Conservation (phyloP, 805 yeast species). For the Cyberlindnera meyerae region DNA sequence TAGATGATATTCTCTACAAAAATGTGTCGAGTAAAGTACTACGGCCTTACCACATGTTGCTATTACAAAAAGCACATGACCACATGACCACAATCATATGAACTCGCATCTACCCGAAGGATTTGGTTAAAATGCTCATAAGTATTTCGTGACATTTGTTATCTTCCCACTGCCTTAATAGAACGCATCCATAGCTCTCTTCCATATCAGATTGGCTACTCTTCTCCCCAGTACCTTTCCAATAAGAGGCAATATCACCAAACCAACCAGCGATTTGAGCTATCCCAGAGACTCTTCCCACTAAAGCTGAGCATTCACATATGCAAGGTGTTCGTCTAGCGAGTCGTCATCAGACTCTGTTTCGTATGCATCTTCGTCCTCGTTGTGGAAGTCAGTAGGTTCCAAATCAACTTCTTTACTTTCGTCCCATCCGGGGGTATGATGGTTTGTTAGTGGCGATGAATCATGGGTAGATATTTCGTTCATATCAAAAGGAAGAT, state of each 20-base stretch:
- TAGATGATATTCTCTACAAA: conserved; percentile 20
- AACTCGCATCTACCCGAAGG: no score
- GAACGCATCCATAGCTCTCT: conserved; percentile 18
- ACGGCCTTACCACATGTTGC: conserved; percentile 19
- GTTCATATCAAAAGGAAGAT: no score
- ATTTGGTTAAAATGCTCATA: no score
- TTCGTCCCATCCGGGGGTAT: no score
- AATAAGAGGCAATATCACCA: conserved; percentile 58
- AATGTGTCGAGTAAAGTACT: conserved; percentile 18
- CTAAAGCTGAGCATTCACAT: conserved; percentile 54
- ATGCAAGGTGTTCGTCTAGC: conserved; percentile 23
- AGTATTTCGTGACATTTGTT: neutral
- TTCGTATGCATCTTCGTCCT: conserved; percentile 1
- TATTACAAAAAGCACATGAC: conserved; percentile 9
- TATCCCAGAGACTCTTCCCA: conserved; percentile 70
- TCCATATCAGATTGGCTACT: conserved; percentile 36
- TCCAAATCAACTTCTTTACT: no score
- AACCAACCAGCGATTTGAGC: conserved; percentile 49
- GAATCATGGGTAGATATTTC: no score
- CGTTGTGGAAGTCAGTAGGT: no score
- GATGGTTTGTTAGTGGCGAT: no score
- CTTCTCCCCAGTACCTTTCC: conserved; percentile 67
- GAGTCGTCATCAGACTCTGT: conserved; percentile 14
- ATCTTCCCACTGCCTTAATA: conserved; percentile 10
- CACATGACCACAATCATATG: conserved; percentile 11